Base-by-base conservation (phyloP, 2,329 filamentous ascomycete genomes). In the Penicillium sp. region DNA sequence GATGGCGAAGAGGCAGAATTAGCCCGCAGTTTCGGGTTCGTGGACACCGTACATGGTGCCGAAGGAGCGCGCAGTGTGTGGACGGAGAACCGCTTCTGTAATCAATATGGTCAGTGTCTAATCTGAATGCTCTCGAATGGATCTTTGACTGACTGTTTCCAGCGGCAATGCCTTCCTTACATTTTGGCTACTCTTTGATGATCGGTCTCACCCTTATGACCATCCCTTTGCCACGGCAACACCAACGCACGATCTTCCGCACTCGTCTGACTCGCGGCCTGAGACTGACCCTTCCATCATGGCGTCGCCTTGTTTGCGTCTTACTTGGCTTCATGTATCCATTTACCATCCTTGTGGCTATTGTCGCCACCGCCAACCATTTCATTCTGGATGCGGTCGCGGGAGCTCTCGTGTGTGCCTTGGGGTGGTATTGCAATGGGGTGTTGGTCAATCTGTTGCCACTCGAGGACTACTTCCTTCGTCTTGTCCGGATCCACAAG, bases 171-270 rank as follows among this genome's bases (percentile, higher is more conserved):
- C 87, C 87, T 1, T 88, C 84, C 0, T 78, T 90, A 14, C 87
- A 90, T 69, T 90, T 90, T 65, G 87, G 87, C 3, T 90, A 90
- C 74, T 87, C 85, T 3, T 81, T 90, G 29, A 80, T 90, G 63
- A 85, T 90, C 65, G 87, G 87, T 7, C 72, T 90, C 11, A 90
- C 87, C 4, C 79, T 90, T 53, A 81, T 83, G 61, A 84, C 82
- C 1, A 81, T 89, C 43, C 87, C 87, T 1, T 75, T 89, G 1
- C 73, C 79, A 9, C 77, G 80, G 23, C 75, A 81, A 19, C 81
- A 84, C 50, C 70, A 76, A 16, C 76, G 76, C 8, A 77, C 77
- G 1, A 60, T 59, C 34, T 23, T 64, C 35, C 61, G 58, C 30
- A 45, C 52, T 61, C 69, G 38, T 26, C 42, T 76, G 65, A 66